A percentile compares a stretch with the other conserved stretches of the same genome.
These are phyloP conservation scores for Brettanomyces naardenensis DNA, from an alignment of 805 yeast species.

Conservation along the genomic window DNA sequence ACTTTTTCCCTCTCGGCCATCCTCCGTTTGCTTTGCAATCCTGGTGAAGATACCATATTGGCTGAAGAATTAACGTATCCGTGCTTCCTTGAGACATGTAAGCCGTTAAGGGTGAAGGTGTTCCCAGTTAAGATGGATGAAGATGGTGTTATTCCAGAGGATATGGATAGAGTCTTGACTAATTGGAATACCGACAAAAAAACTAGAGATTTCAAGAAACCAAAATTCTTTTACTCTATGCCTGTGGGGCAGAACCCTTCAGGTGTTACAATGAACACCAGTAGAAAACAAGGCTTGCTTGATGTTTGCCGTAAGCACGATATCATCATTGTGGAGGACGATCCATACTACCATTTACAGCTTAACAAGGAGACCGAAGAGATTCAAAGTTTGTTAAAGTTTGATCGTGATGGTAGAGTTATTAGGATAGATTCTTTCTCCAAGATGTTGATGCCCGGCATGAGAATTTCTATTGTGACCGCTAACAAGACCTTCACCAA, in stretches of 20 bases:
- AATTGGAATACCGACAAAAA: slow-evolving; percentile 57
- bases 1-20: slow-evolving; percentile 87
- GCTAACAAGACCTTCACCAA: slow-evolving; percentile 51
- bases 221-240: slow-evolving; percentile 59
- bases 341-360: slow-evolving; percentile 76
- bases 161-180: slow-evolving; percentile 50
- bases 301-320: slow-evolving; percentile 59
- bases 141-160: slow-evolving; percentile 69
- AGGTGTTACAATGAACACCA: slow-evolving; percentile 55
- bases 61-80: slow-evolving; percentile 80
- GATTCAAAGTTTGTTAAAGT: slow-evolving; percentile 55
- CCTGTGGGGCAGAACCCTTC: slow-evolving; percentile 85
- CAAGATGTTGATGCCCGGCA: slow-evolving; percentile 72
- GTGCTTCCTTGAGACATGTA: slow-evolving; percentile 76
- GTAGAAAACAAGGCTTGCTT: slow-evolving; percentile 52
- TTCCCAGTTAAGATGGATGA: slow-evolving; percentile 75
- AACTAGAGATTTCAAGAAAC: slow-evolving; percentile 28
- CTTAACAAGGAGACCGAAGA: slow-evolving; percentile 42
- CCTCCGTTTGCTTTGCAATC: slow-evolving; percentile 65
- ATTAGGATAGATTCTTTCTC: slow-evolving; percentile 73
- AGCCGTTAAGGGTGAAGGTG: slow-evolving; percentile 59
- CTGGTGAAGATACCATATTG: slow-evolving; percentile 69
- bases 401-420: slow-evolving; percentile 74
- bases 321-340: slow-evolving; percentile 71
- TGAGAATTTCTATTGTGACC: slow-evolving; percentile 66